phyloP scores from a whole-genome alignment of 2,329 filamentous ascomycete genomes.

The Scedosporium boydii region DNA sequence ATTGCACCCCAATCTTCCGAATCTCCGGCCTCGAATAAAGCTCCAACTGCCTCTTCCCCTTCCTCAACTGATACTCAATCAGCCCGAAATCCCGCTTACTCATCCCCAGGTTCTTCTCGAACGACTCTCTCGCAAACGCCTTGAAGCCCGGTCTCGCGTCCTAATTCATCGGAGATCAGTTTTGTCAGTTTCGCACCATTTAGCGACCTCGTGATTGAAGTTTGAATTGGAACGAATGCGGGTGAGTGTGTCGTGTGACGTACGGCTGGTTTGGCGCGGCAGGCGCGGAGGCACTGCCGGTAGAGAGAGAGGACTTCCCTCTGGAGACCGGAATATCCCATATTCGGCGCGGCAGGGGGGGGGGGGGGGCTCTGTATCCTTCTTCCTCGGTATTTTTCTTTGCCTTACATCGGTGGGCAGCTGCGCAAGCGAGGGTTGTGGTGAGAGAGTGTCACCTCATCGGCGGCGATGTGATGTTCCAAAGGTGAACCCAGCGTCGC shows the following conservation, averaged over 20 bases:
- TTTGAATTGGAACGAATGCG: neutral
- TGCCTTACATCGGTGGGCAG: neutral
- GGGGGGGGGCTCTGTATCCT: too few relatives aligned
- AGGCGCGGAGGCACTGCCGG: slow-evolving; percentile 72
- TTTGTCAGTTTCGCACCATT: neutral
- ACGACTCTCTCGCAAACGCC: slow-evolving; percentile 60
- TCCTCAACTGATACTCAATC: slow-evolving; percentile 76
- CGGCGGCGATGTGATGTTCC: neutral
- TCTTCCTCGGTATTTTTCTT: neutral
- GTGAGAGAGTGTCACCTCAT: neutral
- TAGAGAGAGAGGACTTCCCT: slow-evolving; percentile 81
- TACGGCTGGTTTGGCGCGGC: slow-evolving; percentile 70
- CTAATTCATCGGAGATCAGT: slow-evolving; percentile 23
- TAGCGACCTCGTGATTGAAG: neutral
- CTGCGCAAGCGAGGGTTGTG: neutral
- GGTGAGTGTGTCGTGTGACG: slow-evolving; percentile 1
- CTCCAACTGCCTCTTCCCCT: slow-evolving; percentile 73
- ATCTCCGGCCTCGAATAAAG: slow-evolving; percentile 45
- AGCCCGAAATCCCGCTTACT: slow-evolving; percentile 80
- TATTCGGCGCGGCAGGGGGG: slow-evolving; percentile 7
- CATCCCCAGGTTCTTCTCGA: slow-evolving; percentile 57
- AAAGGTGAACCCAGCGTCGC: too few relatives aligned
- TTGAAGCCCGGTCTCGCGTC: slow-evolving; percentile 51
- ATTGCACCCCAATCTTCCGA: neutral
- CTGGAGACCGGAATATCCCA: slow-evolving; percentile 73